phyloP scores from a whole-genome alignment of 2,329 filamentous ascomycete genomes.

The Sporothrix luriei region DNA sequence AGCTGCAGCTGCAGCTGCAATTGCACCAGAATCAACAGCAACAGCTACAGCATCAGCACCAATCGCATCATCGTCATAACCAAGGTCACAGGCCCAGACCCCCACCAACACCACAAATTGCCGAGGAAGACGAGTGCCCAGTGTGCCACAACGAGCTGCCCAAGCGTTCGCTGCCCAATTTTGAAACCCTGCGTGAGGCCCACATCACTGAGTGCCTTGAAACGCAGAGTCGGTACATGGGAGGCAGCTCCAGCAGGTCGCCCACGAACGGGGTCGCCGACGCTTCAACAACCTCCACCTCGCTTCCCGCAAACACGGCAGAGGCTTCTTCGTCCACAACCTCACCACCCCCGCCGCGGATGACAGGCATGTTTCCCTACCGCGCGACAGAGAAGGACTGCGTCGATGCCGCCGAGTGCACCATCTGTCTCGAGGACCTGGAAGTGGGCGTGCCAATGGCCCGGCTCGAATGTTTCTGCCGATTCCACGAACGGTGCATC shows the following conservation, averaged over 20 bases:
- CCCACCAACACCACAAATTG: constrained; percentile 44
- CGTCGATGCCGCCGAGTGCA: constrained; percentile 67
- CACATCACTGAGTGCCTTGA: constrained; percentile 63
- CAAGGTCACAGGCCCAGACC: not conserved
- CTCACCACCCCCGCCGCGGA: constrained; percentile 44
- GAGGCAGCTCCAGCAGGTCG: constrained; percentile 32
- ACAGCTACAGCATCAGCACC: constrained; percentile 31
- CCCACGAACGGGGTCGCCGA: constrained; percentile 26
- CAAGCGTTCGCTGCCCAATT: constrained; percentile 56
- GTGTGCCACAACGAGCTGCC: constrained; percentile 74
- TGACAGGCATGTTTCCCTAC: constrained; percentile 66
- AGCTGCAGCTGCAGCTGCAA: not conserved
- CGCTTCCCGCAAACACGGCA: not conserved
- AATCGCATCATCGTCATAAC: constrained; percentile 35
- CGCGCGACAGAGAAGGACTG: constrained; percentile 68
- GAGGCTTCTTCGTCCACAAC: constrained; percentile 16
- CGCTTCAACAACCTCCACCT: constrained; percentile 31
- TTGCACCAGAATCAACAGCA: constrained; percentile 2
- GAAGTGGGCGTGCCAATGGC: constrained; percentile 64
- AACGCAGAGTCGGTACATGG: constrained; percentile 54
- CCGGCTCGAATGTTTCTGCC: constrained; percentile 67
- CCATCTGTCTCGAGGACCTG: constrained; percentile 69
- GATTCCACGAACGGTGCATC: constrained; percentile 65
- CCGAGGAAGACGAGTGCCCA: constrained; percentile 78
- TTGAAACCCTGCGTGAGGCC: constrained; percentile 57